Conservation (phyloP, 768 basidiomycete species). For the Mycena leptocephala region DNA sequence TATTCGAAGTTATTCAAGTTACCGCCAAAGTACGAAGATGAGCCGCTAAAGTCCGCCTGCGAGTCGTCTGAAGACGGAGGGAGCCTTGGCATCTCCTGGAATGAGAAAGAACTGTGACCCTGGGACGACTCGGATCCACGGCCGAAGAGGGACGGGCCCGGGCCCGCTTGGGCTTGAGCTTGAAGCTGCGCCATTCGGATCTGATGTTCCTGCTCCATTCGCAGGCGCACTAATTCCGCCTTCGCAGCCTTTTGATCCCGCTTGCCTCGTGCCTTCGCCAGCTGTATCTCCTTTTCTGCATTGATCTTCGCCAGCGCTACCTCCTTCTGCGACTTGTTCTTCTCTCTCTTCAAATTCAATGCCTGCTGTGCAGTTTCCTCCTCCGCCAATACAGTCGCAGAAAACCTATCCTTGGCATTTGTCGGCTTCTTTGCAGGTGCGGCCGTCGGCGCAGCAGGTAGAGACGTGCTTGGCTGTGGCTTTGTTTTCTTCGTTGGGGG, state of each 20-base stretch:
- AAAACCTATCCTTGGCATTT: neutral
- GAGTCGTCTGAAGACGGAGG: too few relatives aligned
- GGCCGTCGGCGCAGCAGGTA: neutral
- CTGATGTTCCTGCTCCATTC: neutral
- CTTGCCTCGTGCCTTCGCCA: neutral
- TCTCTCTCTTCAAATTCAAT: conserved; percentile 19
- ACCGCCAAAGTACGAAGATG: too few relatives aligned
- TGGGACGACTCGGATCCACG: too few relatives aligned
- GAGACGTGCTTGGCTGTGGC: neutral
- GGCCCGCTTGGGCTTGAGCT: neutral
- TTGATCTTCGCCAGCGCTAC: conserved; percentile 5
- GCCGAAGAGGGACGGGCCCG: too few relatives aligned
- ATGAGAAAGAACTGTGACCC: too few relatives aligned
- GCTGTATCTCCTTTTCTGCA: neutral
- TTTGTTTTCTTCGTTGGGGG: neutral
- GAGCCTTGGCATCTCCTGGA: too few relatives aligned
- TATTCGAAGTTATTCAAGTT: too few relatives aligned
- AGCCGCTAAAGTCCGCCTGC: too few relatives aligned
- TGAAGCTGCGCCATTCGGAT: neutral
- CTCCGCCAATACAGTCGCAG: neutral
- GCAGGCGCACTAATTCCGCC: neutral
- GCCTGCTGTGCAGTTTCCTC: conserved; percentile 8
- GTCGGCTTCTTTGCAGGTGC: neutral
- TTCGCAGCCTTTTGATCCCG: neutral
- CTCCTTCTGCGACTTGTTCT: conserved; percentile 6